Base-by-base conservation (phyloP, 108 stramenopile species). In the Skeletonema menzelii region DNA sequence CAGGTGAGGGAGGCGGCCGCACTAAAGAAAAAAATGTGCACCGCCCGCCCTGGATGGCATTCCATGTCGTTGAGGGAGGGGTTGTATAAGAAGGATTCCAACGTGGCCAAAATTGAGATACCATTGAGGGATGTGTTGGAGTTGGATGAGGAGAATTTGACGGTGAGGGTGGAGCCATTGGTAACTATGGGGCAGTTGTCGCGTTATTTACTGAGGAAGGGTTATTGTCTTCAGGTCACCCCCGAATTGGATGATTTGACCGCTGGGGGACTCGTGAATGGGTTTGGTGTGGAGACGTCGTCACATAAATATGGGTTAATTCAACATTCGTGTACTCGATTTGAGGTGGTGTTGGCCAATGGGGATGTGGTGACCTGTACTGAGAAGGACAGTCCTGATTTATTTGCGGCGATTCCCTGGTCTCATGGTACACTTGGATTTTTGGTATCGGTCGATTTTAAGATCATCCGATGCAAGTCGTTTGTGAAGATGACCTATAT, bases 161-260 rank as follows among this genome's bases (percentile, higher is more conserved):
- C 69, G 22, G 68, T 83, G 19, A 46, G 34, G 27, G 73, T 74
- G 31, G 82, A 83, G 64, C 82, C 82, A 22, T 40, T 61, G 40
- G 82, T 83, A 1, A 69, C 67, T 5, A 83, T 83, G 35, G 82
- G 82, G 20, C 77, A 79, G 30, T 4, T 83, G 27, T 79, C 82
- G 15, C 82, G 75, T 59, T 68, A 32, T 13, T 59, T 83, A 31
- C 65, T 58, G 49, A 73, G 72, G 3, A 74, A 63, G 27, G 83
- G 86, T 22, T 79, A 65, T 63, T 64, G 77, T 42, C 68, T 89
- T 14, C 82, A 71, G 26, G 73, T 85, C n/a, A 67, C 79, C 8
- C 81, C 82, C 19, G 88, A 89, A 75, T 82, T 89, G 83, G 86
- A 89, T 32, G 72, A 75, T 69, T 59, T 89, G 26, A 89, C 88